Percentiles rank a stretch among this genome's conserved stretches.
Conservation (phyloP, 1,284 basidiomycete species). For the Violaceomyces palustris region DNA sequence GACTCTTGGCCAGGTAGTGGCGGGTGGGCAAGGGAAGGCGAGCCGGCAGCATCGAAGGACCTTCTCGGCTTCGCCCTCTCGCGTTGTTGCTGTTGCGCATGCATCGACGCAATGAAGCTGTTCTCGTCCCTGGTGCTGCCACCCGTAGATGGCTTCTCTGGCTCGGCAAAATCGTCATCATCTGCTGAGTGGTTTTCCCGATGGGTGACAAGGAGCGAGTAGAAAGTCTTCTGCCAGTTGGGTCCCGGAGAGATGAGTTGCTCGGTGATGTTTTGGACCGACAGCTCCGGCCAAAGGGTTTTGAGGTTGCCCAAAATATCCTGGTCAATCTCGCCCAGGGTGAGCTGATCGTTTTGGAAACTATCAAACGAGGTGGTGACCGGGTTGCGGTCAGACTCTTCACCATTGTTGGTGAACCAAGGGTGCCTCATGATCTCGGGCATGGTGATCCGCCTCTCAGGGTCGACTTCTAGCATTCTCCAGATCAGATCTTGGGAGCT, state of each 20-base stretch:
- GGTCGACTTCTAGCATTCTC: conserved; percentile 82
- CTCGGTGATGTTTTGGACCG: conserved; percentile 35
- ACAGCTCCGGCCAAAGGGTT: conserved; percentile 68
- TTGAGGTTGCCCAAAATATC: conserved; percentile 86
- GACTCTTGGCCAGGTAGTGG: too few relatives aligned
- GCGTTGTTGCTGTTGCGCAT: too few relatives aligned
- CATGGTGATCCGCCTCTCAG: conserved; percentile 78
- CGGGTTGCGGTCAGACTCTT: conserved; percentile 39
- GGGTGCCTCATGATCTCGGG: conserved; percentile 78
- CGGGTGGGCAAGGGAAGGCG: too few relatives aligned
- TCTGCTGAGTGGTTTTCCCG: conserved; percentile 48
- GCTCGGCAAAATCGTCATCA: conserved; percentile 48
- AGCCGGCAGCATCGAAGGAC: too few relatives aligned
- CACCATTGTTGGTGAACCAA: conserved; percentile 71
- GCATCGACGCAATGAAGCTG: too few relatives aligned
- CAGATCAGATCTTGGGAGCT: conserved; percentile 76
- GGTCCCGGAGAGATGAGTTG: conserved; percentile 31
- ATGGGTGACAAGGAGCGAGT: conserved; percentile 46
- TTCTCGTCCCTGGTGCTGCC: too few relatives aligned
- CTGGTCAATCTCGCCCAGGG: conserved; percentile 63
- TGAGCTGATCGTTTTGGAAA: conserved; percentile 53
- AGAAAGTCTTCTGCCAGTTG: conserved; percentile 53
- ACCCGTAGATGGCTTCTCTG: too few relatives aligned
- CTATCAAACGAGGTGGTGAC: conserved; percentile 36
- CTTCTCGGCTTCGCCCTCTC: too few relatives aligned